Base-by-base conservation (phyloP, 768 basidiomycete species). In the Russula brevipes region DNA sequence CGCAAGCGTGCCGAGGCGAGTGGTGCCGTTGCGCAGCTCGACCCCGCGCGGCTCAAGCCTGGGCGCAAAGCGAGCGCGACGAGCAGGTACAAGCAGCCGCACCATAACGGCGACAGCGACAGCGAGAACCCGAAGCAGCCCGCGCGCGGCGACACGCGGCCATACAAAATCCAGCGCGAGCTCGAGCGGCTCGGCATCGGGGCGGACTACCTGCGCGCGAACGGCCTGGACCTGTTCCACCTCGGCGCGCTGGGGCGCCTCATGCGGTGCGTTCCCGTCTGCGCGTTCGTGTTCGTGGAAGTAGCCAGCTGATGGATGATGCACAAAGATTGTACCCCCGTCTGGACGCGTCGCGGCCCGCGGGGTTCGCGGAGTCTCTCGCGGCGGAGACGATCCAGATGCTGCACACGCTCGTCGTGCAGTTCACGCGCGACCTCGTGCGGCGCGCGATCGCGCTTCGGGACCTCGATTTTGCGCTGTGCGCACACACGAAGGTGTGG, bases 401-500 rank as follows among this genome's bases (percentile, higher is more conserved):
- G 14, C 65, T 89, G 42, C 75, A 76, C 39, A 4, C 53, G 4
- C 57, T 64, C 47, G 58, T 54, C 11, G 46, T 49, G 17, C 57
- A 78, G 38, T 90, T 88, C 66, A 75, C 80, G 16, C 77, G 79
- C 8, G 77, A 81, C 42, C 57, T 84, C 0, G 73, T 86, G 2
- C 79, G 82, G 59, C 78, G 77, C 39, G 76, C 80, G 24, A 79
- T 88, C 47, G 74, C 81, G 7, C 74, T 79, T 42, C 81, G 82
- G 46, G 85, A 87, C 67, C 81, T 85, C 61, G 87, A 88, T 67
- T 72, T 76, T 57, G 72, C 74, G 38, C 70, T 86, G 69, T 89
- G 88, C 73, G 75, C 76, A 45, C 79, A 80, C 19, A 81, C 81
- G 52, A 86, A 81, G 67, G 85, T 78, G 7, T 90, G 88, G 85